Evolutionary conservation across 768 basidiomycete genomes (phyloP), one percentile per base, ranked within the genome.

Genomic region (Psilocybe subaeruginosa): DNA sequence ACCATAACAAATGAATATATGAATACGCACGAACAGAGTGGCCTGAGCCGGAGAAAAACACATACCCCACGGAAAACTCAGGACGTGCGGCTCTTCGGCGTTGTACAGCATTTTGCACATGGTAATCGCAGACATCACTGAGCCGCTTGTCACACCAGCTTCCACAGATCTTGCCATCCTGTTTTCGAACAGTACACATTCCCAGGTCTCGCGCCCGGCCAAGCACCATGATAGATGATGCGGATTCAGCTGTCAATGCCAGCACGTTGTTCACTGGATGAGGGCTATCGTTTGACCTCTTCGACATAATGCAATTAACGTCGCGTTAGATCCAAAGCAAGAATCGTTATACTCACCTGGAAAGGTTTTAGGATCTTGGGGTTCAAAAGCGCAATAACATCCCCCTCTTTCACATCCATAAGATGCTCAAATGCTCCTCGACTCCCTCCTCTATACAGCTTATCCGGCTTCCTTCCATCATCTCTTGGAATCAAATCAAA

Each of bases 121-220:
- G 97, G 74, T 85, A 99, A 46, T 98, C 96, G 73, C 97, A 99
- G 3, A 92, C 88, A 17, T 92, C 89, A 71, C 86, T 83, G 68
- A 91, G 82, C 30, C 95, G 88, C 65, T 89, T 93, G 76, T 99
- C 97, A 53, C 88, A 93, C 97, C 97, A 99, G 56, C 87, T 83
- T 8, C 87, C 87, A 66, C 97, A 99, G 1, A 80, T 68, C 54
- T 89, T 89, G 1, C 95, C 94, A 60, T 97, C 94, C 55, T 84
- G 83, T 70, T 90, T 92, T 48, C 79, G 69, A 8, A 91, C 95
- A 2, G 76, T 78, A 69, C 97, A 99, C 79, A 88, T 87, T 0
- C 95, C 93, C 1, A 99, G 83, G 71, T 99, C 95, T 29, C 83
- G 83, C 11, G 94, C 82, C n/a, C 88, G 84, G 1, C 97, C 97